Evolutionary conservation across 805 yeast species (phyloP).

Genomic region (Pichia ethanolica): DNA sequence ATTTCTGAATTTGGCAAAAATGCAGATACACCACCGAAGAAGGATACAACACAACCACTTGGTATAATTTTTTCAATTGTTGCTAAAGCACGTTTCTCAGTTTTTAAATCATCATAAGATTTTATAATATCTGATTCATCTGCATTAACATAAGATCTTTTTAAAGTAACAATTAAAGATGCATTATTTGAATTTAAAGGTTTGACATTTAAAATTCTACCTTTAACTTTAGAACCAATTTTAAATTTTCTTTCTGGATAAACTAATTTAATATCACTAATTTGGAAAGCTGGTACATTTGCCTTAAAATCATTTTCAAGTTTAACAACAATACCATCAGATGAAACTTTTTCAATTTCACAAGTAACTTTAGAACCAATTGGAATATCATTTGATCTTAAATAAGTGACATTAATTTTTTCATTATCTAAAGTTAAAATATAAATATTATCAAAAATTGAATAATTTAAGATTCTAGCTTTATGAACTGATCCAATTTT

Average conservation of each 20-base stretch:
- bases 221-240: conserved; percentile 73
- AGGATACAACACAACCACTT: conserved; percentile 75
- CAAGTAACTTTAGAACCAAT: conserved; percentile 59
- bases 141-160: conserved; percentile 71
- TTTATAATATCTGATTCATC: conserved; percentile 47
- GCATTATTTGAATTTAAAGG: conserved; percentile 31
- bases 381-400: conserved; percentile 67
- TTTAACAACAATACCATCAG: conserved; percentile 64
- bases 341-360: conserved; percentile 48
- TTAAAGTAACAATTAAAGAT: conserved; percentile 59
- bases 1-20: conserved; percentile 84
- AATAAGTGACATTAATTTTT: conserved; percentile 54
- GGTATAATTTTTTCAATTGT: conserved; percentile 65
- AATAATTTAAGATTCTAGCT: conserved; percentile 73
- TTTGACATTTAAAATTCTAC: conserved; percentile 54
- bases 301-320: conserved; percentile 66
- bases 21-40: conserved; percentile 72
- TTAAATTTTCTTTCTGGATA: conserved; percentile 92
- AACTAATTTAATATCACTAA: conserved; percentile 75
- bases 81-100: conserved; percentile 55
- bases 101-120: conserved; percentile 31
- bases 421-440: conserved; percentile 63
- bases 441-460: conserved; percentile 57
- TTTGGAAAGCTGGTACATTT: conserved; percentile 62
- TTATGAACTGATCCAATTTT: conserved; percentile 57